A percentile compares a stretch with the other conserved stretches of the same genome.
These are phyloP conservation scores for Sclerotinia sclerotiorum DNA, from an alignment of 2,329 filamentous ascomycete genomes.

Conservation along the genomic window DNA sequence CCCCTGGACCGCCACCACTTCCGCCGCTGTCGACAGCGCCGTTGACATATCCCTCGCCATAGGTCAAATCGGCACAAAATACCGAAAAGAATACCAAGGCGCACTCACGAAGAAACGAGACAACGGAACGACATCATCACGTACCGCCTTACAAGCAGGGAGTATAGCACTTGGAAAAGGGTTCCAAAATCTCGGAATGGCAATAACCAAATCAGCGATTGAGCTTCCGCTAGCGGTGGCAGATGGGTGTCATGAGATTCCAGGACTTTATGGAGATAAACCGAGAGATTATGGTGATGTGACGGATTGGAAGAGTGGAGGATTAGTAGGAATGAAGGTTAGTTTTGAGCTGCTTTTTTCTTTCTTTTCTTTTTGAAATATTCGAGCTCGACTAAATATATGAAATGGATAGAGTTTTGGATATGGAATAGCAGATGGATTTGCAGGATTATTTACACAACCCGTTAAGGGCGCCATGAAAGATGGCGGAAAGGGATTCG, in stretches of 20 bases:
- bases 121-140: background rate
- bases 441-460: conserved; percentile 1
- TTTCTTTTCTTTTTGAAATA: no score
- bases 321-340: background rate
- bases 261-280: background rate
- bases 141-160: background rate
- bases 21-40: background rate
- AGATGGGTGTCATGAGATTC: conserved; percentile 6
- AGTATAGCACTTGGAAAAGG: conserved; percentile 21
- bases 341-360: background rate
- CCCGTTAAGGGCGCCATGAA: conserved; percentile 1
- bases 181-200: conserved; percentile 3
- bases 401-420: background rate
- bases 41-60: background rate
- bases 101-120: background rate
- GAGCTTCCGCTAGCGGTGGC: background rate
- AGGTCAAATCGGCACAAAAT: background rate
- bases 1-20: background rate
- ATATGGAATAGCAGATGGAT: background rate
- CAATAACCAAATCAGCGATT: conserved; percentile 14
- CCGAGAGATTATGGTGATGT: background rate
- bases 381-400: background rate
- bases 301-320: conserved; percentile 8
- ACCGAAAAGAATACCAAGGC: background rate
- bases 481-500: conserved; percentile 8